A percentile compares a stretch with the other conserved stretches of the same genome.
Evolutionary conservation across 805 yeast genomes (phyloP).

Genomic region (Isabelozyma pseudorhagii): DNA sequence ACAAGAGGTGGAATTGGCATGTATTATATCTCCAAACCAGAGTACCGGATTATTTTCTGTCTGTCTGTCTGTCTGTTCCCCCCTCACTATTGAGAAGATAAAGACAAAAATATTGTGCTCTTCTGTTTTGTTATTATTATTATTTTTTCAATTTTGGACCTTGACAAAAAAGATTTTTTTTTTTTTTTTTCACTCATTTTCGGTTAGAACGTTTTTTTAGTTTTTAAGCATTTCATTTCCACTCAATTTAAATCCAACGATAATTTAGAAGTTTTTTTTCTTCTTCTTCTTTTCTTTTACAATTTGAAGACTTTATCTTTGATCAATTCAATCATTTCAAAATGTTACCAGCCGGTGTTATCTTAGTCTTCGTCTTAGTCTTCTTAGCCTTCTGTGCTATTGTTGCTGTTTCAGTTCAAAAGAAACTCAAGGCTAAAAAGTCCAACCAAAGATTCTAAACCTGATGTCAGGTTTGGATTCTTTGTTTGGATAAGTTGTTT

Average conservation of each 20-base stretch:
- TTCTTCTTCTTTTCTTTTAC: conserved; percentile 1
- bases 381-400: conserved; percentile 45
- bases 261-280: not conserved
- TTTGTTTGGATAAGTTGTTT: not conserved
- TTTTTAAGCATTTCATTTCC: not conserved
- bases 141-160: not conserved
- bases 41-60: too few species aligned
- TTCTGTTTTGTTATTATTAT: conserved; percentile 1
- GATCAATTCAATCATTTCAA: conserved; percentile 8
- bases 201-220: not conserved
- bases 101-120: not conserved
- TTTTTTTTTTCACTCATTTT: not conserved
- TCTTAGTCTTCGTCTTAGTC: conserved; percentile 59
- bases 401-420: conserved; percentile 33
- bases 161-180: not conserved
- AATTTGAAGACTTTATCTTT: conserved; percentile 1
- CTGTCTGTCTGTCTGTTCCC: too few species aligned
- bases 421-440: conserved; percentile 42
- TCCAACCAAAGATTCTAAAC: conserved; percentile 38
- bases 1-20: too few species aligned
- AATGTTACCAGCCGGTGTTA: conserved; percentile 75
- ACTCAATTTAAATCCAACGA: not conserved
- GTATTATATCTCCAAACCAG: too few species aligned
- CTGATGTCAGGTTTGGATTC: not conserved
- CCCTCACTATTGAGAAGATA: not conserved